phyloP scores from a whole-genome alignment of 768 basidiomycete genomes.

The Trametes gibbosa region DNA sequence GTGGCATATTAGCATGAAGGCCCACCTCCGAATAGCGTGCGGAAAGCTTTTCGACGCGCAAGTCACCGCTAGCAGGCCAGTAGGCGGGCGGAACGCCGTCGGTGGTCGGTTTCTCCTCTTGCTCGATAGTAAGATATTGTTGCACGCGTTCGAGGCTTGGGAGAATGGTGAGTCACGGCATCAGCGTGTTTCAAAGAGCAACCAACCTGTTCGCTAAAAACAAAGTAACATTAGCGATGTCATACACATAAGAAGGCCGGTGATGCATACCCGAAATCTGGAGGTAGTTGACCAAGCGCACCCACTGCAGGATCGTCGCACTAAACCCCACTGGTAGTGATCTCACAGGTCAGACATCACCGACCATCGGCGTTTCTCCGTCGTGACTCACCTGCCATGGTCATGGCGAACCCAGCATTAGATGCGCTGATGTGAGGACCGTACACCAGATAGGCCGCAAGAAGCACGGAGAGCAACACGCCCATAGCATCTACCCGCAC shows the following conservation, averaged over 20 bases:
- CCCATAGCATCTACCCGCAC: conserved; percentile 56
- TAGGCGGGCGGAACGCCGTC: conserved; percentile 52
- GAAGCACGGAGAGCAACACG: conserved; percentile 45
- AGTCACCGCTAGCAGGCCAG: conserved; percentile 57
- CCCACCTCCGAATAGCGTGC: conserved; percentile 41
- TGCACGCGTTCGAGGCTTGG: conserved; percentile 47
- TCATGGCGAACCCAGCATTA: conserved; percentile 39
- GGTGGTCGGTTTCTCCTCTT: conserved; percentile 37
- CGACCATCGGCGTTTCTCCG: neutral
- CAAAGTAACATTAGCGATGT: neutral
- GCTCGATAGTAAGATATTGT: conserved; percentile 54
- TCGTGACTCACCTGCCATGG: conserved; percentile 38
- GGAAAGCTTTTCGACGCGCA: conserved; percentile 48
- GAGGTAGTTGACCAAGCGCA: conserved; percentile 43
- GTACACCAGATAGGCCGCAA: conserved; percentile 55
- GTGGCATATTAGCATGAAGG: neutral
- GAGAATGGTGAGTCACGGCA: neutral
- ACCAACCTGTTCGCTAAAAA: conserved; percentile 29
- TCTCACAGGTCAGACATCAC: neutral
- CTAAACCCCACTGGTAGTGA: conserved; percentile 47
- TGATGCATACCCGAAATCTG: conserved; percentile 39
- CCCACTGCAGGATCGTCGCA: conserved; percentile 50
- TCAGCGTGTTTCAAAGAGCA: neutral
- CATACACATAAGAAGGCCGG: no score
- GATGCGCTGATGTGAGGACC: conserved; percentile 38